Conservation (phyloP, 2,329 filamentous ascomycete genomes). For the Madurella fahalii region DNA sequence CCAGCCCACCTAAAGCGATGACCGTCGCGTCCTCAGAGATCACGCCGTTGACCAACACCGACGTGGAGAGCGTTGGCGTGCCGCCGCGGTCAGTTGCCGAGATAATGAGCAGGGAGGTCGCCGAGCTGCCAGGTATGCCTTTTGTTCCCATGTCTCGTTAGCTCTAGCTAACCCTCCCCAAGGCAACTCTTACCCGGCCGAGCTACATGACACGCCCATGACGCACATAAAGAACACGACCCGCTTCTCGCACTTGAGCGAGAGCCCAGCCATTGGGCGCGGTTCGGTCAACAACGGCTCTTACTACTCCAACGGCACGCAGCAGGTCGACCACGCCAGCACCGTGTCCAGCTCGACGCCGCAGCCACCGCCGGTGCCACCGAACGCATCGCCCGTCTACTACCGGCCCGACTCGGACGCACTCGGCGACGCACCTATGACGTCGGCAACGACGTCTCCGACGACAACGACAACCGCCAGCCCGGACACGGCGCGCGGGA, state of each 20-base stretch:
- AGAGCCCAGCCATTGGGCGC: background rate
- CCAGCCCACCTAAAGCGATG: conserved; percentile 39
- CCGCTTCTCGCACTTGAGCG: conserved; percentile 31
- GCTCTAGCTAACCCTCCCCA: conserved; percentile 5
- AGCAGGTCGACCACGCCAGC: conserved; percentile 31
- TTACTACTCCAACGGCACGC: conserved; percentile 24
- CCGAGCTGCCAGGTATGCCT: conserved; percentile 45
- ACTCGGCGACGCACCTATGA: conserved; percentile 10
- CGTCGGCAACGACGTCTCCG: conserved; percentile 1
- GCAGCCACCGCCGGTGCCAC: conserved; percentile 5
- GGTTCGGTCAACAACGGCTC: conserved; percentile 29
- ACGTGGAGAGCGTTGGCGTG: conserved; percentile 34
- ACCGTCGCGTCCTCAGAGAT: conserved; percentile 46
- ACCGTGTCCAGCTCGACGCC: conserved; percentile 22
- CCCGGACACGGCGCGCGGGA: conserved; percentile 15
- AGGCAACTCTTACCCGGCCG: conserved; percentile 43
- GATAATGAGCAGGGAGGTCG: conserved; percentile 26
- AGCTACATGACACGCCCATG: conserved; percentile 45
- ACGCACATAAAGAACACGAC: conserved; percentile 29
- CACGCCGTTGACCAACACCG: conserved; percentile 28
- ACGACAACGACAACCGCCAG: conserved; percentile 5
- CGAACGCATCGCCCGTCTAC: conserved; percentile 8
- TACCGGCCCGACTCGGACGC: conserved; percentile 22
- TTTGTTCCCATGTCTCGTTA: background rate
- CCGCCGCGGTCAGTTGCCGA: conserved; percentile 20